Evolutionary conservation across 495 filamentous ascomycete species (phyloP).

Genomic region (Hypoxylon rickii): DNA sequence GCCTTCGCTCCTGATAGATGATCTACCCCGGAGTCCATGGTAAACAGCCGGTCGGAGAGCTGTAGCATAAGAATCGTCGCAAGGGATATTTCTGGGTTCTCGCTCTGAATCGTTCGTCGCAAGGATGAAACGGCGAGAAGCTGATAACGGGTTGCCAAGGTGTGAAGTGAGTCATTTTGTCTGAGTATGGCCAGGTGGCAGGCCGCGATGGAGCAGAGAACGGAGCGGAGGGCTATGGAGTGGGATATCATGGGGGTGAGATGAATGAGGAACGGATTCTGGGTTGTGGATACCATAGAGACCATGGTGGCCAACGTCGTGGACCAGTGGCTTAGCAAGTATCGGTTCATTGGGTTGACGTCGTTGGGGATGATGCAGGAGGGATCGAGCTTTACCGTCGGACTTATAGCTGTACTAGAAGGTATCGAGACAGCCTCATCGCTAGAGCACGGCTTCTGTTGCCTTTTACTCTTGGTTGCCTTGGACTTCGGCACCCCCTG

Average conservation of each 20-base stretch:
- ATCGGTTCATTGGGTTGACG: slow-evolving; percentile 16
- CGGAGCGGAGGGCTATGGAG: slow-evolving; percentile 32
- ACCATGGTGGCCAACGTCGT: slow-evolving; percentile 34
- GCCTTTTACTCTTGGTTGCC: slow-evolving; percentile 9
- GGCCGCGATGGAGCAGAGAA: slow-evolving; percentile 37
- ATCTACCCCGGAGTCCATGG: slow-evolving; percentile 35
- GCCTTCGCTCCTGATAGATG: slow-evolving; percentile 38
- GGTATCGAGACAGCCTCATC: not conserved
- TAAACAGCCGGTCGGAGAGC: slow-evolving; percentile 36
- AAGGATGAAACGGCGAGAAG: slow-evolving; percentile 28
- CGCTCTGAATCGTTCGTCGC: slow-evolving; percentile 26
- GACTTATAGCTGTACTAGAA: not conserved
- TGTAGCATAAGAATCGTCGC: slow-evolving; percentile 37
- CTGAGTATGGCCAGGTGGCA: slow-evolving; percentile 33
- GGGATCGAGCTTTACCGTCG: slow-evolving; percentile 4
- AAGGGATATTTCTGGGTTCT: slow-evolving; percentile 33
- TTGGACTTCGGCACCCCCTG: slow-evolving; percentile 17
- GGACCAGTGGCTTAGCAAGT: slow-evolving; percentile 39
- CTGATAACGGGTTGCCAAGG: slow-evolving; percentile 29
- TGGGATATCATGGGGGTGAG: slow-evolving; percentile 36
- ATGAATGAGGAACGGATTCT: slow-evolving; percentile 34
- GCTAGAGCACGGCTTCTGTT: not conserved
- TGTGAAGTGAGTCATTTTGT: slow-evolving; percentile 27
- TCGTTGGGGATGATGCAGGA: slow-evolving; percentile 23
- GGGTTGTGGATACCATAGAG: slow-evolving; percentile 29